Base-by-base conservation (phyloP, 2,329 filamentous ascomycete genomes). In the Fusarium annulatum region DNA sequence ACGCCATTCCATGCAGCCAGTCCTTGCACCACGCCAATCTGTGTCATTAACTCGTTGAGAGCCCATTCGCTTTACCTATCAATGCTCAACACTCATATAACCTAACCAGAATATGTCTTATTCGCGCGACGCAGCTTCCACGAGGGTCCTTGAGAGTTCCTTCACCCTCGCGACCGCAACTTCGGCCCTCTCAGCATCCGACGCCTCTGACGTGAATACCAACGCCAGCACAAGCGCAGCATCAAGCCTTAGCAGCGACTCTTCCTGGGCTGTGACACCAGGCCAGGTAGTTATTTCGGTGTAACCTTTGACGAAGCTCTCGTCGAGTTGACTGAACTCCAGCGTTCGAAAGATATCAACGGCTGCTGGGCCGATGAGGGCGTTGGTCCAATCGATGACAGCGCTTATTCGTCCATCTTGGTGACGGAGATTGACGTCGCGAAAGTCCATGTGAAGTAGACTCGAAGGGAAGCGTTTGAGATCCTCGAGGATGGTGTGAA, bases 381-480 rank as follows among this genome's bases (percentile, higher is more conserved):
- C n/a, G 10, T 69, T 69, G 0, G 66, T 69, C 66, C 66, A 69
- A 21, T 69, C 66, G 3, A 69, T 52, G 1, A 69, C 66, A 1
- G 64, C 66, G 9, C 28, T 69, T 33, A 64, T 69, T n/a, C 7
- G 9, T 9, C 49, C 49, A 9, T 69, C 3, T 0, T 7, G 42
- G 3, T 52, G 64, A 2, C 66, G 64, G 0, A 68, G 56, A 12
- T 69, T 69, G 39, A 69, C 66, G 0, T 68, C 34, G 28, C 66
- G 66, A 49, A 68, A 69, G 49, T 69, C 64, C 64, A 68, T 69
- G 11, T 69, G 66, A 0, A 69, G 28, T 23, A 68, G 56, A 23
- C 57, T 42, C 15, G 43, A n/a, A 4, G 49, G 43, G 7, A 63
- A 68, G 2, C 66, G 64, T 8, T n/a, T 41, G 26, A 69, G 39